Percentiles rank a stretch among this genome's conserved stretches.
These are phyloP conservation scores for Penicillium polonicum DNA, from an alignment of 2,329 filamentous ascomycete genomes.

Conservation along the genomic window DNA sequence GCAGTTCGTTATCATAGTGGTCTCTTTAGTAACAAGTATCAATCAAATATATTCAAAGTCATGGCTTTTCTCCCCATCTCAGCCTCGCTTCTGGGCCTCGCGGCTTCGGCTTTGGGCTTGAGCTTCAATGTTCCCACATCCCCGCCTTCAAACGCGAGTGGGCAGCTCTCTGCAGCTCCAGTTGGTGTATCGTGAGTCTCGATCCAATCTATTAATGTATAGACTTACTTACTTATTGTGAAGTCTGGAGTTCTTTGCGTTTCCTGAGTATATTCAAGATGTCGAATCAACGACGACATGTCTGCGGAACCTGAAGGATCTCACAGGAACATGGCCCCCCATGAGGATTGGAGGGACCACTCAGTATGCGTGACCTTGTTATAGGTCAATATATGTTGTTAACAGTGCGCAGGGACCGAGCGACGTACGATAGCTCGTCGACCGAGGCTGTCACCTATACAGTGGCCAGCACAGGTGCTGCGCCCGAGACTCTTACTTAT, in stretches of 20 bases:
- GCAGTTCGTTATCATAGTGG: no score
- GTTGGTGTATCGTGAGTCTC: slow-evolving; percentile 48
- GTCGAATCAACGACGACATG: slow-evolving; percentile 53
- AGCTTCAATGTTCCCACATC: slow-evolving; percentile 39
- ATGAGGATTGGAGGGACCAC: slow-evolving; percentile 60
- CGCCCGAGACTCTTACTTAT: slow-evolving; percentile 52
- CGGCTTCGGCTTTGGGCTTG: slow-evolving; percentile 20
- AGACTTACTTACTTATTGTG: background rate
- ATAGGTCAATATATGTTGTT: background rate
- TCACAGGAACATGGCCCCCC: slow-evolving; percentile 54
- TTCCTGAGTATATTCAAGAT: slow-evolving; percentile 55
- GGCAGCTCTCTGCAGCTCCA: slow-evolving; percentile 42
- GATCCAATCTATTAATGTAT: no score
- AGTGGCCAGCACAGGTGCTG: slow-evolving; percentile 50
- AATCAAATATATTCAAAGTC: no score
- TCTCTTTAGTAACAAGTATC: no score
- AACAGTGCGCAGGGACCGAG: slow-evolving; percentile 45
- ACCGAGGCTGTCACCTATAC: slow-evolving; percentile 52
- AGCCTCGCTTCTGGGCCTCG: background rate
- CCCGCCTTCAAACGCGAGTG: slow-evolving; percentile 33
- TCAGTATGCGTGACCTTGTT: slow-evolving; percentile 36
- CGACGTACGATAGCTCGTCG: slow-evolving; percentile 50
- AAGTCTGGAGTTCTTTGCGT: slow-evolving; percentile 58
- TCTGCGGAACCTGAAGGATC: slow-evolving; percentile 51
- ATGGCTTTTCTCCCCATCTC: background rate